Evolutionary conservation across 2,329 filamentous ascomycete species (phyloP).

Genomic region (Xylaria sp.): DNA sequence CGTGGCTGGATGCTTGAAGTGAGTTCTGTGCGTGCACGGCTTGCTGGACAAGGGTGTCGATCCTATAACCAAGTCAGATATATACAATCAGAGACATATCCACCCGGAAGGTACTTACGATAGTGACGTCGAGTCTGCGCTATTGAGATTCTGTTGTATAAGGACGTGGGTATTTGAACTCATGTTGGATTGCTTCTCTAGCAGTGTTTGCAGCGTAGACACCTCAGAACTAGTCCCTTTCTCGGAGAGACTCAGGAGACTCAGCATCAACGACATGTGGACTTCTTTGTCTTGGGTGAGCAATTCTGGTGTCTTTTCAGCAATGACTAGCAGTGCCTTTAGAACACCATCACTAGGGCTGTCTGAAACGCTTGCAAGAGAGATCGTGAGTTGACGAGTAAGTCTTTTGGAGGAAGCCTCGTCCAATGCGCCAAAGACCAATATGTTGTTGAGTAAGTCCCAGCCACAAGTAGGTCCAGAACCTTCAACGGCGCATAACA

Average conservation of each 20-base stretch:
- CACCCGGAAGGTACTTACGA: slow-evolving; percentile 36
- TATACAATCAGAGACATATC: neutral
- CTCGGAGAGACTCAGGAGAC: slow-evolving; percentile 51
- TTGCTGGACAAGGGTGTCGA: slow-evolving; percentile 50
- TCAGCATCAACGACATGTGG: slow-evolving; percentile 47
- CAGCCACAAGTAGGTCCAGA: slow-evolving; percentile 30
- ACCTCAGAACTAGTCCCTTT: slow-evolving; percentile 38
- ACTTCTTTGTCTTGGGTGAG: slow-evolving; percentile 41
- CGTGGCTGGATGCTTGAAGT: slow-evolving; percentile 33
- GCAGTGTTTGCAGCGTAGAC: slow-evolving; percentile 38
- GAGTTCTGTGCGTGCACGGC: slow-evolving; percentile 37
- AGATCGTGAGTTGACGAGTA: slow-evolving; percentile 30
- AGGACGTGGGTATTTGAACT: slow-evolving; percentile 45
- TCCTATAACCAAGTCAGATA: slow-evolving; percentile 32
- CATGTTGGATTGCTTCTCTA: slow-evolving; percentile 41
- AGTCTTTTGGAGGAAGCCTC: slow-evolving; percentile 33
- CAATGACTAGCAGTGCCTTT: slow-evolving; percentile 44
- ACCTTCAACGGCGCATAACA: slow-evolving; percentile 35
- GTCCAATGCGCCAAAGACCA: slow-evolving; percentile 40
- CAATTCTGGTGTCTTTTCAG: slow-evolving; percentile 40
- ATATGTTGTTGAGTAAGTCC: slow-evolving; percentile 45
- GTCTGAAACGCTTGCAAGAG: slow-evolving; percentile 19
- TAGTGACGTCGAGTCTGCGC: slow-evolving; percentile 44
- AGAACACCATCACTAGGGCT: slow-evolving; percentile 32
- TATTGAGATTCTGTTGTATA: slow-evolving; percentile 51